A percentile compares a stretch with the other conserved stretches of the same genome.
These are phyloP conservation scores for Phytopythium aichiense DNA, from an alignment of 352 stramenopile species.

Conservation along the genomic window DNA sequence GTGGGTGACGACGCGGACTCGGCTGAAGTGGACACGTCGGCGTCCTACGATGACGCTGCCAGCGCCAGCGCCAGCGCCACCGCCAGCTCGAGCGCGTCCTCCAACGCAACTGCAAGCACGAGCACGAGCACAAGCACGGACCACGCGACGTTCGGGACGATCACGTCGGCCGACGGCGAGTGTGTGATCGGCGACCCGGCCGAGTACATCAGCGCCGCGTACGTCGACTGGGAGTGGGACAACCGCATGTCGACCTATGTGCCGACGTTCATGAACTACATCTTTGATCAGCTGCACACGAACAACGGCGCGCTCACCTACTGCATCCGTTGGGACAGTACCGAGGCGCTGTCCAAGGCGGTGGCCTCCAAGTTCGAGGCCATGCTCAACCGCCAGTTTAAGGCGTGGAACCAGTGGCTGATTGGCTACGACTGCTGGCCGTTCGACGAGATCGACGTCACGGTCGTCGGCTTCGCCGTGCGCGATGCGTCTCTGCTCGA, in stretches of 20 bases:
- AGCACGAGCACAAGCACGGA: neutral
- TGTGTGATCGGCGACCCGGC: constrained; percentile 20
- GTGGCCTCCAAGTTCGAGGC: constrained; percentile 40
- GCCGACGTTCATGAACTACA: constrained; percentile 27
- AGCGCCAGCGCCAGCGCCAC: neutral
- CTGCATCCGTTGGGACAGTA: constrained; percentile 49
- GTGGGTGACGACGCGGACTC: constrained; percentile 1
- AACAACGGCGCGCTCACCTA: constrained; percentile 31
- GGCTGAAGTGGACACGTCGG: neutral
- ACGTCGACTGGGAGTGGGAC: constrained; percentile 16
- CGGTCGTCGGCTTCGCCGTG: constrained; percentile 38
- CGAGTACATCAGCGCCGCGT: constrained; percentile 15
- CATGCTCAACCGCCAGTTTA: too few species aligned
- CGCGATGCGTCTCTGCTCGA: constrained; percentile 30
- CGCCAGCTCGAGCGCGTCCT: neutral
- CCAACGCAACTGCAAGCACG: neutral
- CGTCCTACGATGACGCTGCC: neutral
- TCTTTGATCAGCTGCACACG: constrained; percentile 38
- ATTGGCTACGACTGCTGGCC: constrained; percentile 34
- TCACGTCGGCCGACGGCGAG: constrained; percentile 19
- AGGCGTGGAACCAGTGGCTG: constrained; percentile 21
- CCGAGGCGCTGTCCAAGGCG: constrained; percentile 31
- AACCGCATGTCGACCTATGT: constrained; percentile 21
- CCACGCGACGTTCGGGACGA: constrained; percentile 16
- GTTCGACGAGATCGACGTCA: constrained; percentile 29